A percentile compares a stretch with the other conserved stretches of the same genome.
Evolutionary conservation across 768 basidiomycete species (phyloP).

Genomic region (Lactifluus pinguis): DNA sequence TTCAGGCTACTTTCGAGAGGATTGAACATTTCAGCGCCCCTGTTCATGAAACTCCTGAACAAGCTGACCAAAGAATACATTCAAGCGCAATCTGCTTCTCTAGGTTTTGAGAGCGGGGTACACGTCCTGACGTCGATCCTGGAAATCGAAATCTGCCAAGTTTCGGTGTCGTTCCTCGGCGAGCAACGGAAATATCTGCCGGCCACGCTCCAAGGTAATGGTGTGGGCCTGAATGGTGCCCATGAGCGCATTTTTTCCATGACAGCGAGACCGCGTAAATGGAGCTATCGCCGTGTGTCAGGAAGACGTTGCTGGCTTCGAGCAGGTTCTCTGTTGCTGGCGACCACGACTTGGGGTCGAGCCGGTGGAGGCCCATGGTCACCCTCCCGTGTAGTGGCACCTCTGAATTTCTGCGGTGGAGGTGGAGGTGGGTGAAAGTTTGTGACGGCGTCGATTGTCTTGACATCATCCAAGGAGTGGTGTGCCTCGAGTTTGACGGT

Average conservation of each 20-base stretch:
- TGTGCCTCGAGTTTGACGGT: slow-evolving; percentile 32
- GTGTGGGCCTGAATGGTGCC: too few relatives aligned
- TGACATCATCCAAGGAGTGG: slow-evolving; percentile 30
- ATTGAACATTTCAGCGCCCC: slow-evolving; percentile 67
- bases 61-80: slow-evolving; percentile 87
- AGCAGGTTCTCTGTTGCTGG: slow-evolving; percentile 40
- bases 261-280: slow-evolving; percentile 39
- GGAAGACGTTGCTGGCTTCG: slow-evolving; percentile 37
- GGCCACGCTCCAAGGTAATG: slow-evolving; percentile 42
- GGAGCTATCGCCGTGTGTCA: slow-evolving; percentile 33
- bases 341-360: slow-evolving; percentile 38
- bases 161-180: slow-evolving; percentile 68
- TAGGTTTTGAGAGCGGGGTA: slow-evolving; percentile 49
- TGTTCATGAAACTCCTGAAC: slow-evolving; percentile 75
- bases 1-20: slow-evolving; percentile 70
- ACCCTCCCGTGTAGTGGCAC: slow-evolving; percentile 40
- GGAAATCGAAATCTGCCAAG: slow-evolving; percentile 83
- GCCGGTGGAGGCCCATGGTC: slow-evolving; percentile 42
- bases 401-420: slow-evolving; percentile 41
- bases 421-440: slow-evolving; percentile 51
- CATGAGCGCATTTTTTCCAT: too few relatives aligned
- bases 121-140: slow-evolving; percentile 69
- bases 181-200: slow-evolving; percentile 82
- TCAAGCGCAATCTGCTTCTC: slow-evolving; percentile 18
- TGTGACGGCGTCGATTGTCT: slow-evolving; percentile 43